Percentiles rank a stretch among this genome's conserved stretches.
phyloP scores from a whole-genome alignment of 2,329 filamentous ascomycete genomes.

The Colletotrichum tamarilloi region DNA sequence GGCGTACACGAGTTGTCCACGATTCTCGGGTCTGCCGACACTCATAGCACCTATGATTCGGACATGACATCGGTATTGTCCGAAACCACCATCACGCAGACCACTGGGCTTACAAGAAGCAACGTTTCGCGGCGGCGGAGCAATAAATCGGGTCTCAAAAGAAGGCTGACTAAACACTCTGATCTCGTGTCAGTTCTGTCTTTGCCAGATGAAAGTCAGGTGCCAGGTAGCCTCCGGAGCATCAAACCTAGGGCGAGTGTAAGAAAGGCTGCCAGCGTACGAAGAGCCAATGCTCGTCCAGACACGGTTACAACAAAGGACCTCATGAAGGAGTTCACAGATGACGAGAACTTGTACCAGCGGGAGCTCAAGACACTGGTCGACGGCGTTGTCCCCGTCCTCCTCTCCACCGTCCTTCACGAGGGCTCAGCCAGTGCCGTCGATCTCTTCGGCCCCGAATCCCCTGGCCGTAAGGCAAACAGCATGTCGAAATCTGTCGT shows the following conservation, averaged over 20 bases:
- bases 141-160: slow-evolving; percentile 69
- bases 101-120: slow-evolving; percentile 60
- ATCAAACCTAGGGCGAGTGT: slow-evolving; percentile 83
- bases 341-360: slow-evolving; percentile 89
- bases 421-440: slow-evolving; percentile 72
- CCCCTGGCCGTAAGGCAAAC: slow-evolving; percentile 63
- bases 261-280: slow-evolving; percentile 80
- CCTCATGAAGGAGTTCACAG: slow-evolving; percentile 81
- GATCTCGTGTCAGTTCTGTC: slow-evolving; percentile 95
- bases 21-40: slow-evolving; percentile 63
- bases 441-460: slow-evolving; percentile 73
- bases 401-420: slow-evolving; percentile 86
- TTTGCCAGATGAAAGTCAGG: slow-evolving; percentile 67
- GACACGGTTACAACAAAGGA: slow-evolving; percentile 78
- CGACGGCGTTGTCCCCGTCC: slow-evolving; percentile 92
- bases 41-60: slow-evolving; percentile 57
- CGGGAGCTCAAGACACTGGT: slow-evolving; percentile 93
- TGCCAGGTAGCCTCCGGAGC: slow-evolving; percentile 72
- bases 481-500: slow-evolving; percentile 87
- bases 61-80: slow-evolving; percentile 63
- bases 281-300: slow-evolving; percentile 75
- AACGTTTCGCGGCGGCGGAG: slow-evolving; percentile 58
- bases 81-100: slow-evolving; percentile 64
- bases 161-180: slow-evolving; percentile 88
- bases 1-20: slow-evolving; percentile 68